phyloP scores from a whole-genome alignment of 768 basidiomycete genomes.

The Suillus weaverae region DNA sequence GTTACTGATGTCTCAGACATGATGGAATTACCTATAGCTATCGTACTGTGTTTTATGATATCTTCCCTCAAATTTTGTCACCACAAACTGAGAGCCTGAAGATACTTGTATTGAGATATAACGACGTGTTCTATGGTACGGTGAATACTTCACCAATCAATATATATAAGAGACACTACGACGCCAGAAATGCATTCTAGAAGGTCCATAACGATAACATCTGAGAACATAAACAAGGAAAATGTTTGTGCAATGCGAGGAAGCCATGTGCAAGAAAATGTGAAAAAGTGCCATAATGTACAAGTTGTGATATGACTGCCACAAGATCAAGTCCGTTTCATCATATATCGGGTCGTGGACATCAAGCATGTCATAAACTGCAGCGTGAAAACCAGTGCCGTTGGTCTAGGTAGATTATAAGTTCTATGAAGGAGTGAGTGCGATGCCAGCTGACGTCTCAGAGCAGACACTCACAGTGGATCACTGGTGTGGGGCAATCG shows the following conservation, averaged over 20 bases:
- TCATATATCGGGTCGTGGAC: neutral
- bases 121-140: neutral
- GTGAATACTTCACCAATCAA: neutral
- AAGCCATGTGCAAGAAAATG: neutral
- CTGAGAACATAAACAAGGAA: neutral
- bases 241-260: neutral
- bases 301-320: slow-evolving; percentile 1
- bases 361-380: neutral
- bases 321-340: neutral
- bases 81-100: neutral
- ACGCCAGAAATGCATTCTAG: neutral
- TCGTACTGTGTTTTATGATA: neutral
- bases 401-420: neutral
- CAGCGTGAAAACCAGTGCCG: neutral
- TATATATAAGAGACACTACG: neutral
- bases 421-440: neutral
- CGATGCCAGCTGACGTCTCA: neutral
- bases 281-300: neutral
- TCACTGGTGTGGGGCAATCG: slow-evolving; percentile 15
- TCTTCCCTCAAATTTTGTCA: neutral
- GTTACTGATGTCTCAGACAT: slow-evolving; percentile 16
- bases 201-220: neutral
- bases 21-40: neutral
- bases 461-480: neutral
- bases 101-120: neutral